Evolutionary conservation across 2,329 filamentous ascomycete species (phyloP).

Genomic region (Huntiella abstrusa): DNA sequence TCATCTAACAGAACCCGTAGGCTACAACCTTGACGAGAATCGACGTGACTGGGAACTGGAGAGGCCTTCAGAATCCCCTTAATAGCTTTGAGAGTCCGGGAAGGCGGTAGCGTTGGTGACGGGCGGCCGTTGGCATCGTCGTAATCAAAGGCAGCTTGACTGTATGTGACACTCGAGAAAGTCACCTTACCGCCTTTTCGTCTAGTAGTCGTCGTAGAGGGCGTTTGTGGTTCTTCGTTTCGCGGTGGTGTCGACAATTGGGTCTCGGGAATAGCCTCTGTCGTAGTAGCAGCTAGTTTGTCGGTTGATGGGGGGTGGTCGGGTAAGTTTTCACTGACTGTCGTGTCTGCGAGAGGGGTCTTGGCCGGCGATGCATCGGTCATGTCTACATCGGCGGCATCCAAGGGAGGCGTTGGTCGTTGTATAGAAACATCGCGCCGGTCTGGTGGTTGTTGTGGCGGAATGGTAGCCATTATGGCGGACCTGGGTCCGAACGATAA

Average conservation of each 20-base stretch:
- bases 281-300: neutral
- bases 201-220: slow-evolving; percentile 24
- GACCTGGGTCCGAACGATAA: too few relatives aligned
- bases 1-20: slow-evolving; percentile 70
- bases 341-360: neutral
- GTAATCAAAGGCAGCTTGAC: slow-evolving; percentile 33
- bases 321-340: neutral
- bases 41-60: slow-evolving; percentile 27
- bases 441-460: too few relatives aligned
- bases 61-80: slow-evolving; percentile 65
- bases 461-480: too few relatives aligned
- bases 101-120: slow-evolving; percentile 9
- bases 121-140: slow-evolving; percentile 18
- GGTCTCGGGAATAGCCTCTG: neutral
- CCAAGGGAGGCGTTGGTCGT: too few relatives aligned
- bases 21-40: slow-evolving; percentile 16
- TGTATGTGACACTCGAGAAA: slow-evolving; percentile 37
- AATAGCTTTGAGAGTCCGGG: slow-evolving; percentile 15
- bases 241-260: slow-evolving; percentile 33
- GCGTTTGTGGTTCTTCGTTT: slow-evolving; percentile 25
- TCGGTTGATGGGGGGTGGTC: neutral
- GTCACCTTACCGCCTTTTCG: slow-evolving; percentile 34
- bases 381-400: too few relatives aligned
- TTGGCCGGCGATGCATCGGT: neutral
- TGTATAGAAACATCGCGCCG: too few relatives aligned